These are phyloP conservation scores for Mycena belliarum DNA, from an alignment of 768 basidiomycete species.

Conservation along the genomic window DNA sequence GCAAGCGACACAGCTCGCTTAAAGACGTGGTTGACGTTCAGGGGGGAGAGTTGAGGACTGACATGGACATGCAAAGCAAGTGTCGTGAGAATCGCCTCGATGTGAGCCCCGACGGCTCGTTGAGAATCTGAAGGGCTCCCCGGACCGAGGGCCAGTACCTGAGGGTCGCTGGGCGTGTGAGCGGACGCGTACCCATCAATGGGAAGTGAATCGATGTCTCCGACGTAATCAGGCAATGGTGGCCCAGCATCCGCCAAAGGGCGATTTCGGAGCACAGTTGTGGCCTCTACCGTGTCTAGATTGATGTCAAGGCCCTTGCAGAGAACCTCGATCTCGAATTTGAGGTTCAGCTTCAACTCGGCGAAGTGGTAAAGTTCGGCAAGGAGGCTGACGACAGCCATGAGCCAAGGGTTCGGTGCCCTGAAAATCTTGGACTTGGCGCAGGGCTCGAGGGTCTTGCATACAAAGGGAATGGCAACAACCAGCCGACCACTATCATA, in stretches of 20 bases:
- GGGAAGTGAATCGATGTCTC: slow-evolving; percentile 77
- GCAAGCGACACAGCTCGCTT: slow-evolving; percentile 90
- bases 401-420: slow-evolving; percentile 97
- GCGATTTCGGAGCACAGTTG: slow-evolving; percentile 78
- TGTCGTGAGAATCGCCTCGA: slow-evolving; percentile 75
- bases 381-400: slow-evolving; percentile 90
- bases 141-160: slow-evolving; percentile 62
- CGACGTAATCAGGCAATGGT: slow-evolving; percentile 74
- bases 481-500: slow-evolving; percentile 89
- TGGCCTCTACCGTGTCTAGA: slow-evolving; percentile 81
- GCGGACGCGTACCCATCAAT: slow-evolving; percentile 69
- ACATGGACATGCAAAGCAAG: slow-evolving; percentile 76
- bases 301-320: slow-evolving; percentile 91
- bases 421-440: slow-evolving; percentile 89
- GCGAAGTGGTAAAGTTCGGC: slow-evolving; percentile 97
- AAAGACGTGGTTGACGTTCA: slow-evolving; percentile 78
- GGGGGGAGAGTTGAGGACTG: slow-evolving; percentile 71
- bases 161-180: slow-evolving; percentile 54
- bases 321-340: slow-evolving; percentile 97
- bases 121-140: slow-evolving; percentile 64
- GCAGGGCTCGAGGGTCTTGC: slow-evolving; percentile 93
- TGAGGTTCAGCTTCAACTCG: slow-evolving; percentile 93
- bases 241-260: slow-evolving; percentile 64
- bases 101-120: slow-evolving; percentile 71
- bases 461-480: slow-evolving; percentile 96